phyloP scores from a whole-genome alignment of 164 flowering plant species.

The Protea cynaroides region DNA sequence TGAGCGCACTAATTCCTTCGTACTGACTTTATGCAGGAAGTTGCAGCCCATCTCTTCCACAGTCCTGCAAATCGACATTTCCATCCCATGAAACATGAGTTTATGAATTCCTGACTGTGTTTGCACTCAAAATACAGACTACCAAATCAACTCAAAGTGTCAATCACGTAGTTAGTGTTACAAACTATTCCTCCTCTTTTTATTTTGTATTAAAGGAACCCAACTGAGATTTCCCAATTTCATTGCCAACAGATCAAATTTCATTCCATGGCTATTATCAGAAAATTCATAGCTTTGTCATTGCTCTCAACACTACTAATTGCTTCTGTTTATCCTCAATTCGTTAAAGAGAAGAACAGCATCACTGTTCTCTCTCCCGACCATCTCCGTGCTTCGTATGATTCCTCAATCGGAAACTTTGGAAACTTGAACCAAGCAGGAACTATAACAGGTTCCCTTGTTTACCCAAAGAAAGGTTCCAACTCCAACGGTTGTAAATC shows the following conservation, averaged over 20 bases:
- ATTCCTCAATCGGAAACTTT: slow-evolving; percentile 76
- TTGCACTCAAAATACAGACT: too few relatives aligned
- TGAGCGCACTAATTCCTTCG: too few relatives aligned
- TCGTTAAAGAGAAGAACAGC: slow-evolving; percentile 80
- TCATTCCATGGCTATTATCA: slow-evolving; percentile 14
- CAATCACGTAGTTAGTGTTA: too few relatives aligned
- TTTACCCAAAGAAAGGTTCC: slow-evolving; percentile 46
- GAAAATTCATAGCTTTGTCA: slow-evolving; percentile 1
- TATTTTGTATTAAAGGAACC: too few relatives aligned
- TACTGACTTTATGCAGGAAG: too few relatives aligned
- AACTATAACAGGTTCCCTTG: slow-evolving; percentile 52
- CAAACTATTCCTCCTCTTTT: too few relatives aligned
- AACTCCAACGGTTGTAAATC: slow-evolving; percentile 33
- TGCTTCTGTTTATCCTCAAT: slow-evolving; percentile 18
- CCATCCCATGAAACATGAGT: too few relatives aligned
- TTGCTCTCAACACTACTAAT: slow-evolving; percentile 2
- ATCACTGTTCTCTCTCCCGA: slow-evolving; percentile 41
- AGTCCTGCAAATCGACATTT: too few relatives aligned
- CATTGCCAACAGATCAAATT: too few relatives aligned
- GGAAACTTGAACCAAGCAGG: slow-evolving; percentile 83
- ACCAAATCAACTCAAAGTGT: too few relatives aligned
- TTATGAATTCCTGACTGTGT: too few relatives aligned
- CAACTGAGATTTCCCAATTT: neutral
- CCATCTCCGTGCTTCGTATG: slow-evolving; percentile 39
- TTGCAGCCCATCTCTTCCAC: too few relatives aligned